Percentiles rank a stretch among this genome's conserved stretches.
These are phyloP conservation scores for Tetrapisispora arboricola DNA, from an alignment of 805 yeast genomes.

Conservation along the genomic window DNA sequence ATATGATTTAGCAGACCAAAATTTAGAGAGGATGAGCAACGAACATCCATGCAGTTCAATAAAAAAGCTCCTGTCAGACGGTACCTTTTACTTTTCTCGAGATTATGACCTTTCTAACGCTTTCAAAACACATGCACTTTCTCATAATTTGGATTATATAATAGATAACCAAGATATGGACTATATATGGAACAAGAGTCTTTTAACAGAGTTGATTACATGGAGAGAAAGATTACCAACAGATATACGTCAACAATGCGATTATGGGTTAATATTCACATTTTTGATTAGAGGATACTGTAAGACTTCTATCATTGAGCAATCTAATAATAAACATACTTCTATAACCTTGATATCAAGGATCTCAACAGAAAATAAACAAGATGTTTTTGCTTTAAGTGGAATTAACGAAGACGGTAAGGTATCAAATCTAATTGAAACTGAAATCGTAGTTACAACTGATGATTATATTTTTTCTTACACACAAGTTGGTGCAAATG, in stretches of 20 bases:
- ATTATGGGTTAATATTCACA: conserved; percentile 61
- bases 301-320: conserved; percentile 38
- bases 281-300: conserved; percentile 90
- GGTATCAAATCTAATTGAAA: conserved; percentile 85
- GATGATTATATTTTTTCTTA: conserved; percentile 51
- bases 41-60: conserved; percentile 78
- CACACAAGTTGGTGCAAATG: conserved; percentile 80
- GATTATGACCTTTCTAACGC: conserved; percentile 82
- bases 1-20: conserved; percentile 18
- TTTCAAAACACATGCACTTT: conserved; percentile 60
- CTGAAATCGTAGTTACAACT: conserved; percentile 64
- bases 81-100: conserved; percentile 81
- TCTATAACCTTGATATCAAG: conserved; percentile 73
- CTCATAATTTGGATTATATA: conserved; percentile 29
- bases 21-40: conserved; percentile 25
- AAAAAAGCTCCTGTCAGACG: conserved; percentile 64
- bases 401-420: conserved; percentile 90
- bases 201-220: conserved; percentile 67
- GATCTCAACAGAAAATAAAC: conserved; percentile 82
- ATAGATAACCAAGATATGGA: conserved; percentile 52
- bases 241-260: conserved; percentile 48
- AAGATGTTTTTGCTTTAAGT: conserved; percentile 73
- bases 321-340: conserved; percentile 12
- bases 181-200: conserved; percentile 84
- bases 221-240: conserved; percentile 60